These are phyloP conservation scores for Sugiyamaella pinicola DNA, from an alignment of 1,139 yeast species.

Conservation along the genomic window DNA sequence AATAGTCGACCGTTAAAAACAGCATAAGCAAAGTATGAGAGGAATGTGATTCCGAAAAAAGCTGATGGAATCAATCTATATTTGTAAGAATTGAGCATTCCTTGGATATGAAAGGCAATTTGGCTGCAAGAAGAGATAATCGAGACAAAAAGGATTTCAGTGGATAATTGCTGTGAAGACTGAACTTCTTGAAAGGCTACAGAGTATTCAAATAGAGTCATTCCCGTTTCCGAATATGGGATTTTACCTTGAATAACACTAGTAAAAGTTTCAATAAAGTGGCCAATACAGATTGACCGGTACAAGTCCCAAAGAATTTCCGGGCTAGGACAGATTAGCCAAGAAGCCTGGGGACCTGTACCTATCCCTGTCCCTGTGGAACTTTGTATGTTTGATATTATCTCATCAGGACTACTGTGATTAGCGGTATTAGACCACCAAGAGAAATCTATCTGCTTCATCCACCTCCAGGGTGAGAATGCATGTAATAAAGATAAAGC, in stretches of 20 bases:
- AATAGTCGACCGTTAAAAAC: constrained; percentile 46
- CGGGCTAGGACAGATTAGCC: constrained; percentile 35
- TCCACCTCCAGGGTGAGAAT: constrained; percentile 8
- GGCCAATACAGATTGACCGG: constrained; percentile 60
- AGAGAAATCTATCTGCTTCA: not conserved
- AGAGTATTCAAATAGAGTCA: constrained; percentile 73
- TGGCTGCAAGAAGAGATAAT: constrained; percentile 58
- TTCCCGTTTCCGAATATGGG: constrained; percentile 67
- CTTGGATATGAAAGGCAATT: constrained; percentile 59
- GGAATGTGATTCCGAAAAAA: constrained; percentile 54
- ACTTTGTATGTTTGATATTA: not conserved
- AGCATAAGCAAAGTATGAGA: constrained; percentile 50
- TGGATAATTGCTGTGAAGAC: constrained; percentile 53
- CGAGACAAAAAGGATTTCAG: constrained; percentile 55
- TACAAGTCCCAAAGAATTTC: constrained; percentile 67
- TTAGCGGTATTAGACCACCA: not conserved
- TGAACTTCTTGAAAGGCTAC: constrained; percentile 72
- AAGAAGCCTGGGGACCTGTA: not conserved
- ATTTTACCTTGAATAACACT: constrained; percentile 60
- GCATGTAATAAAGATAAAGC: not conserved
- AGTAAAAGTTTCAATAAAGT: constrained; percentile 69
- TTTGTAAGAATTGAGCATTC: constrained; percentile 52
- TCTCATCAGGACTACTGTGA: not conserved
- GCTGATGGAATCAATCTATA: constrained; percentile 66
- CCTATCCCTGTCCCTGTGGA: too few species aligned